These are phyloP conservation scores for Bolboschoenoplectus hybrid DNA, from an alignment of 202 grass and related monocot species.

Conservation along the genomic window DNA sequence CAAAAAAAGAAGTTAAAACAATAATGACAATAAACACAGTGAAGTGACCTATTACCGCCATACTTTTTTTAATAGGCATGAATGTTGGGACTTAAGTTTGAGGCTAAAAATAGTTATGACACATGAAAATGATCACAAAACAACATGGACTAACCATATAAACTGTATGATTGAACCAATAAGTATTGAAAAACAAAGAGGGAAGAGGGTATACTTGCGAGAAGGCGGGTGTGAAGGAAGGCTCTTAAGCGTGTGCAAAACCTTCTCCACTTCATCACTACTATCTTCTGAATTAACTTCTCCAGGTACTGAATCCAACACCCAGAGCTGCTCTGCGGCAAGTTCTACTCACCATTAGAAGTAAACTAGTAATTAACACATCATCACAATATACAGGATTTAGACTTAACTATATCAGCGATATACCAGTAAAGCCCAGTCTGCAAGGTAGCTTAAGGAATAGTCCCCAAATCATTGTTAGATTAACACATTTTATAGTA, in stretches of 20 bases:
- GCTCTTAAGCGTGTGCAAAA: conserved; percentile 71
- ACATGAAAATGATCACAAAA: not conserved
- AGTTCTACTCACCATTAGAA: conserved; percentile 43
- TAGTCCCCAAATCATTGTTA: not conserved
- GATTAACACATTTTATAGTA: not conserved
- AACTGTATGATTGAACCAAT: conserved; percentile 2
- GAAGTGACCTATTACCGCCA: not conserved
- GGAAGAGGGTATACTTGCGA: conserved; percentile 60
- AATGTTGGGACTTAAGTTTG: not conserved
- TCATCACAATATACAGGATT: conserved; percentile 3
- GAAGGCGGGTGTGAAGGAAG: conserved; percentile 76
- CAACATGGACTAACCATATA: not conserved
- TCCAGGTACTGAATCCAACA: conserved; percentile 93
- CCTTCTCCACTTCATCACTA: conserved; percentile 71
- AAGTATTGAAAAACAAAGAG: not conserved
- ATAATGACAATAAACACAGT: not conserved
- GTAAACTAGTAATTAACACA: conserved; percentile 3
- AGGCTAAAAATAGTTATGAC: not conserved
- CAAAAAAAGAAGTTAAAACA: too few species aligned
- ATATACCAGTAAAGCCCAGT: not conserved
- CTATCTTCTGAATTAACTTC: conserved; percentile 67
- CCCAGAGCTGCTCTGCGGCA: conserved; percentile 92
- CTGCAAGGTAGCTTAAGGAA: not conserved
- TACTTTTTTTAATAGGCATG: not conserved
- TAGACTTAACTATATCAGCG: not conserved